Evolutionary conservation across 257 asterid species (phyloP).

Genomic region (Prunella vulgaris): DNA sequence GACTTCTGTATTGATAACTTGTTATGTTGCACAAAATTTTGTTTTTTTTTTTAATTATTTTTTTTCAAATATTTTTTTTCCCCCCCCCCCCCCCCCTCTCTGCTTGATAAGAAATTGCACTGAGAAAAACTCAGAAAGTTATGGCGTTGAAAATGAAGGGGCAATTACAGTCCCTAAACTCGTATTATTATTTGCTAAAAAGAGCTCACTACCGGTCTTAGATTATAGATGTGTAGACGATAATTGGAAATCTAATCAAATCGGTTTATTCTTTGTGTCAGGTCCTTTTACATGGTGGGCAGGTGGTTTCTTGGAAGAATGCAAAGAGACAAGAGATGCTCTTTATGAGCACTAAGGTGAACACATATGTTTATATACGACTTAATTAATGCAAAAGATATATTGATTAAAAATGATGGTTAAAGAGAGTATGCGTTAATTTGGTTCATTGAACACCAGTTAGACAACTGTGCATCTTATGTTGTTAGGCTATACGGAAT

Average conservation of each 20-base stretch:
- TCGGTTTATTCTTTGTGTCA: conserved; percentile 23
- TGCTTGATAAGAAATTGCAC: no score
- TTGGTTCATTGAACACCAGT: no score
- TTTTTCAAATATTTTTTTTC: no score
- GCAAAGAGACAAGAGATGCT: conserved; percentile 65
- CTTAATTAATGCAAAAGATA: not conserved
- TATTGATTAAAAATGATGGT: not conserved
- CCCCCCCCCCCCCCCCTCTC: no score
- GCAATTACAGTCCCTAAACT: not conserved
- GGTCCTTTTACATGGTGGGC: conserved; percentile 71
- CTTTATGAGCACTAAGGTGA: conserved; percentile 62
- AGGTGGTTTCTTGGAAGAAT: conserved; percentile 77
- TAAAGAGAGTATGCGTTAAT: not conserved
- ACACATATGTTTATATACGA: not conserved
- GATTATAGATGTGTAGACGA: not conserved
- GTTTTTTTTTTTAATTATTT: no score
- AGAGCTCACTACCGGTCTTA: not conserved
- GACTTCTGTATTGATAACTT: not conserved
- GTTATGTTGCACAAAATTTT: not conserved
- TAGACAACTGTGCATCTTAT: conserved; percentile 13
- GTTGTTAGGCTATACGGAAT: conserved; percentile 45
- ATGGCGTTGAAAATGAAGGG: not conserved
- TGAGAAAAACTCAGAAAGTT: not conserved
- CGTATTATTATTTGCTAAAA: not conserved
- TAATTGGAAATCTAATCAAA: not conserved